These are phyloP conservation scores for Pharus latifolius DNA, from an alignment of 176 grass and related monocot species.

Conservation along the genomic window DNA sequence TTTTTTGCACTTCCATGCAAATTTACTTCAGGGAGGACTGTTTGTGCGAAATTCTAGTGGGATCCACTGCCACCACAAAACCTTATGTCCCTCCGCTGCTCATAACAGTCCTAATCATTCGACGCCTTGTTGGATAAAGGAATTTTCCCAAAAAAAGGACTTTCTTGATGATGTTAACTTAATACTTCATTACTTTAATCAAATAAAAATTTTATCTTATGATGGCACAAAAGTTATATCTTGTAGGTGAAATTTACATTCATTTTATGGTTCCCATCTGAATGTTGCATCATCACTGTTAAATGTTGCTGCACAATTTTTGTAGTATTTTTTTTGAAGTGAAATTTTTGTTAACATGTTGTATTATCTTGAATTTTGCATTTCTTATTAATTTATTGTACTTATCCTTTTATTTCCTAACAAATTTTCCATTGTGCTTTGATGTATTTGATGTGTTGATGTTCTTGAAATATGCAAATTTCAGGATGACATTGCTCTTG, in stretches of 20 bases:
- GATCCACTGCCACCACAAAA: no score
- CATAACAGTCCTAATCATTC: no score
- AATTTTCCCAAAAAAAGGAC: no score
- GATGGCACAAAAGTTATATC: not conserved
- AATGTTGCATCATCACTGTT: not conserved
- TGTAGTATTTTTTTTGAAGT: not conserved
- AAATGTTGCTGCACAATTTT: not conserved
- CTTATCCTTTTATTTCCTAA: not conserved
- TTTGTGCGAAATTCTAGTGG: no score
- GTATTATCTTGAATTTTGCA: not conserved
- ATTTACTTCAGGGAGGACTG: no score
- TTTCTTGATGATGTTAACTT: no score
- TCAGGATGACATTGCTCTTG: constrained; percentile 58
- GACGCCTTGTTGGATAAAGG: no score
- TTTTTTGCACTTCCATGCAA: no score
- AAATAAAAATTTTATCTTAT: not conserved
- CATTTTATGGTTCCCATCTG: no score
- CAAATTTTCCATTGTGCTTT: not conserved
- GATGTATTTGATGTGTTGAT: not conserved
- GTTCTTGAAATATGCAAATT: not conserved
- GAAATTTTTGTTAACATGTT: not conserved
- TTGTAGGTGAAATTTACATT: not conserved
- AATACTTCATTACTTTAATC: no score
- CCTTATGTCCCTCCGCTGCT: no score
- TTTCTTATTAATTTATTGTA: not conserved